Percentiles rank a stretch among this genome's conserved stretches.
These are phyloP conservation scores for Actinomortierella ambigua DNA, from an alignment of 371 early-diverging fungal genomes.

Conservation along the genomic window DNA sequence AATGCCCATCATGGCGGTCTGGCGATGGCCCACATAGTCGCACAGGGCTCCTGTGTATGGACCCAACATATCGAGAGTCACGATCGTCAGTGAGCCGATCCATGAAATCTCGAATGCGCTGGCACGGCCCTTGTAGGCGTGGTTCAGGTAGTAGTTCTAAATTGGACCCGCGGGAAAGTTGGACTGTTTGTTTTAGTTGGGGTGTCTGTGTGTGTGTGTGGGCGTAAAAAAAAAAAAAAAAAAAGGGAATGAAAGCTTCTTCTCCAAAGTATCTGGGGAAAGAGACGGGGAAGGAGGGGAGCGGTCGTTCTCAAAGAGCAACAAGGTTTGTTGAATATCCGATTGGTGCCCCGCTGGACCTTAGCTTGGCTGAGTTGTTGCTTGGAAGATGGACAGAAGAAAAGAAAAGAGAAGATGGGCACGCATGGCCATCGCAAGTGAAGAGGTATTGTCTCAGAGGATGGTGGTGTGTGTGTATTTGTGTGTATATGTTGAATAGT, in stretches of 20 bases:
- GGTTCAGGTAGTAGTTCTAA: constrained; percentile 28
- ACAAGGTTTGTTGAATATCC: too few species aligned
- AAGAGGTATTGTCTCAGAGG: not conserved
- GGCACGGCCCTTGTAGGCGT: constrained; percentile 45
- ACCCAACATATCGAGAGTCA: constrained; percentile 50
- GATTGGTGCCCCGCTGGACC: too few species aligned
- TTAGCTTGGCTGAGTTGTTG: not conserved
- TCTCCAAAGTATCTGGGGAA: not conserved
- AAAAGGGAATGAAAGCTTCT: not conserved
- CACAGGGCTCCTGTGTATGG: constrained; percentile 51
- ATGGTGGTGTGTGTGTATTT: too few species aligned
- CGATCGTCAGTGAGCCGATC: constrained; percentile 52
- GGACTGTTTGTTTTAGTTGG: too few species aligned
- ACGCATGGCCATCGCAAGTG: not conserved
- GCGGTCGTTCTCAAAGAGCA: too few species aligned
- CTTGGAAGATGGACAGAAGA: not conserved
- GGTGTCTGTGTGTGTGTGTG: not conserved
- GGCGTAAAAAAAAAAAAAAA: not conserved
- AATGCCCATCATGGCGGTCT: constrained; percentile 48
- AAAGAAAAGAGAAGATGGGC: not conserved
- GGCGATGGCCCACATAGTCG: constrained; percentile 48
- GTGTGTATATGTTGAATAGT: too few species aligned
- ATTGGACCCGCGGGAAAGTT: too few species aligned
- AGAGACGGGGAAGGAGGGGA: too few species aligned
- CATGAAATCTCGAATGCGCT: constrained; percentile 53